A percentile compares a stretch with the other conserved stretches of the same genome.
These are phyloP conservation scores for Cucurbita maxima DNA, from an alignment of 306 rosid genomes.

Conservation along the genomic window DNA sequence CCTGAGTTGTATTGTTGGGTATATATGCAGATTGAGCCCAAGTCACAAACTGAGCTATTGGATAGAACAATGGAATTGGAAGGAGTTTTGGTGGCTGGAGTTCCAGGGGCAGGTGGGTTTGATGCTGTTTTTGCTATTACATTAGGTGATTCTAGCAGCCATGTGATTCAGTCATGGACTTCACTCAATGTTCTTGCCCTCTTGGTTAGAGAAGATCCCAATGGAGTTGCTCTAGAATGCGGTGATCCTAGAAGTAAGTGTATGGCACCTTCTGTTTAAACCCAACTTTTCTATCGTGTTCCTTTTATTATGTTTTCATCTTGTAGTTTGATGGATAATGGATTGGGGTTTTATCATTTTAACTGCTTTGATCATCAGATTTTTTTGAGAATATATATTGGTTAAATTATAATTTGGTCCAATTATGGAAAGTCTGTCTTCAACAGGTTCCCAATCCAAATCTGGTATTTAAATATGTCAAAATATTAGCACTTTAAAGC, in stretches of 20 bases:
- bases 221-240: constrained; percentile 57
- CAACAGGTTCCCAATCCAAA: too few species aligned
- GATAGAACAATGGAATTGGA: constrained; percentile 74
- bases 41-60: constrained; percentile 67
- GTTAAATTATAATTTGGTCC: too few species aligned
- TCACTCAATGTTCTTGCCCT: constrained; percentile 59
- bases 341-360: too few species aligned
- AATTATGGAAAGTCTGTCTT: too few species aligned
- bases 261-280: constrained; percentile 48
- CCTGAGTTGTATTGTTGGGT: neutral
- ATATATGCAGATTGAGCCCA: constrained; percentile 70
- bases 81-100: constrained; percentile 87
- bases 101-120: constrained; percentile 97
- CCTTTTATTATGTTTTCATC: neutral
- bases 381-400: neutral
- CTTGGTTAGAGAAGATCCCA: constrained; percentile 85
- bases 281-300: neutral
- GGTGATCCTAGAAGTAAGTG: constrained; percentile 56
- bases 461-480: too few species aligned
- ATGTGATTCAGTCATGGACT: constrained; percentile 42
- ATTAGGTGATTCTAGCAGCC: constrained; percentile 44
- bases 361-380: neutral
- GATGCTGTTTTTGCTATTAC: constrained; percentile 84
- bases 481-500: too few species aligned
- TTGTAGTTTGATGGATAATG: too few species aligned